Evolutionary conservation across 768 basidiomycete species (phyloP), one percentile per base, ranked within the genome.

Genomic region (Macrolepiota albuminosa): DNA sequence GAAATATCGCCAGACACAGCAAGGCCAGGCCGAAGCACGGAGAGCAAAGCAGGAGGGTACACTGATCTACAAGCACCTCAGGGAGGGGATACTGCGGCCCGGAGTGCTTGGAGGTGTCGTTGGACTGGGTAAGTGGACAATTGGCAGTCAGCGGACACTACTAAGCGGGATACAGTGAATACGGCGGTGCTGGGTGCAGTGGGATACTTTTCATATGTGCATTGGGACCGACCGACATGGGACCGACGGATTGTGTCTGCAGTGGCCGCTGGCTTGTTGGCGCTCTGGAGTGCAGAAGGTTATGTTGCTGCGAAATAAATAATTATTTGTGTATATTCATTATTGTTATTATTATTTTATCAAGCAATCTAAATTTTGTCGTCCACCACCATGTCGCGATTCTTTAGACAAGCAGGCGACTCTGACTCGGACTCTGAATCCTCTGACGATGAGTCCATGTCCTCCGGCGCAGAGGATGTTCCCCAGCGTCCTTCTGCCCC

Each of bases 371-470:
- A 64, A 66, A 68, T 63, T 68, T 64, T 52, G 54, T 58, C 47
- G 51, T 47, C 50, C 43, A 53, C 40, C 51, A 49, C 42, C 54
- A 93, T 94, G 91, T 93, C 92, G 62, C 85, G 91, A 69, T 94
- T 95, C 78, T 93, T 94, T 79, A 86, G 89, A 78, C 83, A 86
- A 77, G 90, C 84, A 61, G 88, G 84, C 72, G 90, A 93, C 72
- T 90, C 89, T 54, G 91, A 93, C 68, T 85, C 84, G 16, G 87
- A 88, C 51, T 81, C 84, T 45, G 85, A 86, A 61, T 81, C 83
- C 60, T 88, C 86, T 46, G 89, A 91, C 61, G 88, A 91, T 71
- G 89, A 91, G 76, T 84, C 87, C 71, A 84, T 92, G 73, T 84
- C 82, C 68, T 86, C 85, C 65, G 86, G 82, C 54, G 91, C 86